These are phyloP conservation scores for Prunus kanzakura DNA, from an alignment of 306 rosid genomes.

Conservation along the genomic window DNA sequence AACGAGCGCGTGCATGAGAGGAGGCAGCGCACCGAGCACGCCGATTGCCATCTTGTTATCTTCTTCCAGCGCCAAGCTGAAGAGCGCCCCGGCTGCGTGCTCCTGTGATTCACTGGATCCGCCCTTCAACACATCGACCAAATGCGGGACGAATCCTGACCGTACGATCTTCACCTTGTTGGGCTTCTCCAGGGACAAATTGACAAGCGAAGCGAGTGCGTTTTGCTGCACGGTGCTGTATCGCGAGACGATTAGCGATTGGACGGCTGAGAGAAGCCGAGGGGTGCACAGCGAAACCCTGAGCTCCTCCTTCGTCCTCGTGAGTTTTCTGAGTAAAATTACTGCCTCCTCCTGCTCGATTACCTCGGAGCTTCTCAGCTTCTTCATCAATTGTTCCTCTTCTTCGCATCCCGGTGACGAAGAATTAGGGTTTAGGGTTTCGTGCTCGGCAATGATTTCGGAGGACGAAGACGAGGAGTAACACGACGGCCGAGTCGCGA, in stretches of 20 bases:
- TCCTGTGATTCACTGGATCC: constrained; percentile 78
- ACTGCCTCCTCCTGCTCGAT: constrained; percentile 77
- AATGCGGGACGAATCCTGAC: constrained; percentile 62
- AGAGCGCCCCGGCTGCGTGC: constrained; percentile 93
- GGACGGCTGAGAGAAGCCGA: constrained; percentile 46
- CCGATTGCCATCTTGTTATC: constrained; percentile 95
- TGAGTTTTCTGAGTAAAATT: constrained; percentile 48
- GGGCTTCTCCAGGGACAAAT: constrained; percentile 70
- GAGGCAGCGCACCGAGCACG: constrained; percentile 75
- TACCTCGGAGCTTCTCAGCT: constrained; percentile 47
- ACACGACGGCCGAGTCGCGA: constrained; percentile 67
- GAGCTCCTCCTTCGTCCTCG: constrained; percentile 50
- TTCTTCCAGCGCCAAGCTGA: constrained; percentile 75
- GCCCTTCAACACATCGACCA: constrained; percentile 64
- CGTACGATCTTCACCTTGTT: constrained; percentile 88
- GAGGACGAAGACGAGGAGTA: constrained; percentile 63
- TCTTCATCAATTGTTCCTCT: constrained; percentile 38
- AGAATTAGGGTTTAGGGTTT: constrained; percentile 40
- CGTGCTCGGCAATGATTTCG: constrained; percentile 29
- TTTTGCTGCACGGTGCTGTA: constrained; percentile 63
- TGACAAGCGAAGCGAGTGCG: constrained; percentile 77
- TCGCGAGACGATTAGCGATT: constrained; percentile 43
- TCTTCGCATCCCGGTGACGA: constrained; percentile 43
- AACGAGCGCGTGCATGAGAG: constrained; percentile 64
- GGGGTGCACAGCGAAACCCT: constrained; percentile 62